Conservation (phyloP, 768 basidiomycete genomes). For the Psilocybe cubensis region DNA sequence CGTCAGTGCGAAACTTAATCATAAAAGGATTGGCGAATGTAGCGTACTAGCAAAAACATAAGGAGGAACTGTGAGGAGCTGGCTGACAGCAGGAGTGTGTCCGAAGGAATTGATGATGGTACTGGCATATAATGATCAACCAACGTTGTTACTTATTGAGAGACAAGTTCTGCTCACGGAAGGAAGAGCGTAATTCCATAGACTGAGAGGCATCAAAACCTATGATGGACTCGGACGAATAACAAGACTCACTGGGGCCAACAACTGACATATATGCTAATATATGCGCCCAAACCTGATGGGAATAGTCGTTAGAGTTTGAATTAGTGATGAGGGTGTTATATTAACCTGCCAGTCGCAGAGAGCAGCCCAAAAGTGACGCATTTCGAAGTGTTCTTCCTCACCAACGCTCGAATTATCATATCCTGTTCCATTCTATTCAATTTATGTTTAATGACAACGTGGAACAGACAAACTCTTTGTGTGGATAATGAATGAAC, state of each 20-base stretch:
- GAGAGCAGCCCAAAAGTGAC: slow-evolving; percentile 57
- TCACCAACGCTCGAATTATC: slow-evolving; percentile 61
- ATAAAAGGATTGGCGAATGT: too few relatives aligned
- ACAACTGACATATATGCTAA: slow-evolving; percentile 62
- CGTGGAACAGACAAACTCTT: slow-evolving; percentile 47
- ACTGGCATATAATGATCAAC: slow-evolving; percentile 35
- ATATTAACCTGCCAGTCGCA: slow-evolving; percentile 66
- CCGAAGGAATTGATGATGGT: slow-evolving; percentile 70
- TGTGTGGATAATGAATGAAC: slow-evolving; percentile 53
- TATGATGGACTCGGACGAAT: not conserved
- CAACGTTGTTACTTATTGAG: not conserved
- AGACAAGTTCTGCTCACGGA: slow-evolving; percentile 51
- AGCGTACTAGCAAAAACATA: slow-evolving; percentile 63
- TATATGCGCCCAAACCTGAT: slow-evolving; percentile 55
- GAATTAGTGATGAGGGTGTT: too few relatives aligned
- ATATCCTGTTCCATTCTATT: slow-evolving; percentile 41
- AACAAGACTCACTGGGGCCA: slow-evolving; percentile 53
- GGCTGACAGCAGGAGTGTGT: slow-evolving; percentile 55
- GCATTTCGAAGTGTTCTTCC: slow-evolving; percentile 59
- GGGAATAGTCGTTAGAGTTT: too few relatives aligned
- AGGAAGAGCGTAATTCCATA: slow-evolving; percentile 75
- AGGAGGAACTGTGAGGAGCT: slow-evolving; percentile 71
- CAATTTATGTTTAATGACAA: not conserved
- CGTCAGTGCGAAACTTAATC: not conserved
- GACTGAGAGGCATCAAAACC: slow-evolving; percentile 29